A percentile compares a stretch with the other conserved stretches of the same genome.
phyloP scores from a whole-genome alignment of 2,329 filamentous ascomycete species.

The Mycosphaerella sp. region DNA sequence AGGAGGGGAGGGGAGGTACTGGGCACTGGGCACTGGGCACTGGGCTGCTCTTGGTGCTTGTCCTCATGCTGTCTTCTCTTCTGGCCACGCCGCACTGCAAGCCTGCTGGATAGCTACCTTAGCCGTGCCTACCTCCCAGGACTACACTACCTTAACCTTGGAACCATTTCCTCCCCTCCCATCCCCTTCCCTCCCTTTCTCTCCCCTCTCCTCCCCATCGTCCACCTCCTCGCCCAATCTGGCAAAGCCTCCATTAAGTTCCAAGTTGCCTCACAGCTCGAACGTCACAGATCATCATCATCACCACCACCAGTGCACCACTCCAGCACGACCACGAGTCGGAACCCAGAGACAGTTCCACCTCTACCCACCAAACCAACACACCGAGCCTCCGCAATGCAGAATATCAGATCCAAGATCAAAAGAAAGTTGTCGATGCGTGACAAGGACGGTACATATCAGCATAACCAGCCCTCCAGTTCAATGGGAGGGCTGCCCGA shows the following conservation, averaged over 20 bases:
- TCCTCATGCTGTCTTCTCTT: neutral
- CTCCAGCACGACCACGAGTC: too few species aligned
- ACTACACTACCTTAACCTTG: too few species aligned
- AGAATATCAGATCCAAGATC: conserved; percentile 34
- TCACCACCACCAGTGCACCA: too few species aligned
- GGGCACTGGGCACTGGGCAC: too few species aligned
- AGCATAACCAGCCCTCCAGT: neutral
- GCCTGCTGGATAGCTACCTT: too few species aligned
- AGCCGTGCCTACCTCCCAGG: too few species aligned
- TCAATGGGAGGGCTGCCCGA: neutral
- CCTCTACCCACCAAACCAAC: conserved; percentile 3
- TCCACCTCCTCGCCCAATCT: neutral
- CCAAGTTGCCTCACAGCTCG: neutral
- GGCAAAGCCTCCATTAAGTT: too few species aligned
- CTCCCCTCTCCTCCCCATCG: neutral
- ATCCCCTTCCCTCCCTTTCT: neutral
- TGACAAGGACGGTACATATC: conserved; percentile 32
- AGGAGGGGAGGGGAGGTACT: too few species aligned
- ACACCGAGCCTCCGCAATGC: conserved; percentile 25
- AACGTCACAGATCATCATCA: conserved; percentile 5
- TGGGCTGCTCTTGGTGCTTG: neutral
- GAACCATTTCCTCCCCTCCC: neutral
- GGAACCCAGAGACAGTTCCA: neutral
- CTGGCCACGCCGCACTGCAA: neutral
- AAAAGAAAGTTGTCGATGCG: conserved; percentile 34